These are phyloP conservation scores for Castanopsis chinensis DNA, from an alignment of 306 rosid species.

Conservation along the genomic window DNA sequence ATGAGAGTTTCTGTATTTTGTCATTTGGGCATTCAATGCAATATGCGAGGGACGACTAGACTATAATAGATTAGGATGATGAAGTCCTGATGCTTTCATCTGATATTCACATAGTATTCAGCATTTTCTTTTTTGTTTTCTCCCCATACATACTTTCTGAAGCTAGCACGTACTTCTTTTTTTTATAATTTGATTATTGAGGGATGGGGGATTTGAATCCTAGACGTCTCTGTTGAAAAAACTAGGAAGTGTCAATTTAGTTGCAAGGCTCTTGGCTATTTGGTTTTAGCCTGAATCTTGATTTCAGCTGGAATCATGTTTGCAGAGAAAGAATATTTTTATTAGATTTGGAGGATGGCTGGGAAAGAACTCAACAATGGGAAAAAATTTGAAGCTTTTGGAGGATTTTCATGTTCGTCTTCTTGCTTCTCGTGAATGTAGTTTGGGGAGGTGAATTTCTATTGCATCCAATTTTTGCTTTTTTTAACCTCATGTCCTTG, in stretches of 20 bases:
- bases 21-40: not conserved
- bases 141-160: constrained; percentile 6
- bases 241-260: too few relatives aligned
- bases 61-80: not conserved
- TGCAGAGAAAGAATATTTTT: constrained; percentile 84
- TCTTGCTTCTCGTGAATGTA: constrained; percentile 87
- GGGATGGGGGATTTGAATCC: too few relatives aligned
- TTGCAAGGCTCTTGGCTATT: not conserved
- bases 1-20: not conserved
- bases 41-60: not conserved
- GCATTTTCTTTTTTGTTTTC: constrained; percentile 10
- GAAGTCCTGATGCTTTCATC: not conserved
- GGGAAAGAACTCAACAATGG: constrained; percentile 85
- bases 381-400: constrained; percentile 80
- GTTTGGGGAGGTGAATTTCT: constrained; percentile 66
- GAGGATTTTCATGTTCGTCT: constrained; percentile 88
- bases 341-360: constrained; percentile 97
- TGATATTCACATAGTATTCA: not conserved
- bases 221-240: too few relatives aligned
- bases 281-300: constrained; percentile 5
- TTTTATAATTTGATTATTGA: too few relatives aligned
- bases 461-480: constrained; percentile 19
- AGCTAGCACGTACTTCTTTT: not conserved
- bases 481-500: constrained; percentile 2
- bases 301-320: constrained; percentile 15